Conservation (phyloP, 768 basidiomycete species). For the Tricholomella constricta region DNA sequence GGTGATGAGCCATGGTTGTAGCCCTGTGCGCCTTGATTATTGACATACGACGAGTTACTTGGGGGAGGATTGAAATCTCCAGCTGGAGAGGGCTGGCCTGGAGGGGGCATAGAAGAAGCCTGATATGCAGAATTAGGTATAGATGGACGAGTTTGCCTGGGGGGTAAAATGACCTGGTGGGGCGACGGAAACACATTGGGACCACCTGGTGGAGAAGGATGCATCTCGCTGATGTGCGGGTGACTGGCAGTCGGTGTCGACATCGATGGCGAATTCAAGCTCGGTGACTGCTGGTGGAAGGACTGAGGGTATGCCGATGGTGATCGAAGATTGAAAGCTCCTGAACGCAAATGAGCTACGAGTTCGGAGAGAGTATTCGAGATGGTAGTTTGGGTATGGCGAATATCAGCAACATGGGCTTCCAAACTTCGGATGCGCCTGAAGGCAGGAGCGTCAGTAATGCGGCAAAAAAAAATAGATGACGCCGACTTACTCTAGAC, state of each 20-base stretch:
- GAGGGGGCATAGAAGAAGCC: constrained; percentile 33
- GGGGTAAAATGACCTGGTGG: constrained; percentile 22
- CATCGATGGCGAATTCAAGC: constrained; percentile 58
- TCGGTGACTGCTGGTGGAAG: constrained; percentile 67
- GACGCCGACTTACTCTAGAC: constrained; percentile 68
- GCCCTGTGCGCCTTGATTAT: constrained; percentile 39
- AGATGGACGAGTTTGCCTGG: constrained; percentile 16
- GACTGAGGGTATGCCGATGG: constrained; percentile 60
- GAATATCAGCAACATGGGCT: constrained; percentile 81
- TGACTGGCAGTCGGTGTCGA: constrained; percentile 50
- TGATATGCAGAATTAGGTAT: constrained; percentile 37
- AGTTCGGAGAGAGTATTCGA: constrained; percentile 82
- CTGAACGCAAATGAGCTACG: constrained; percentile 71
- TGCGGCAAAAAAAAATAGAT: constrained; percentile 8
- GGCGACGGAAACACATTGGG: constrained; percentile 30
- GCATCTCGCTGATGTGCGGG: constrained; percentile 40
- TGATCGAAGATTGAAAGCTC: constrained; percentile 55
- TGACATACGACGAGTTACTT: constrained; percentile 42
- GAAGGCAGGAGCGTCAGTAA: constrained; percentile 18
- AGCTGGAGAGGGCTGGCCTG: constrained; percentile 33
- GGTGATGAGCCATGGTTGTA: constrained; percentile 33
- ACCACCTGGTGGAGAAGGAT: constrained; percentile 40
- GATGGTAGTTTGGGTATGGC: constrained; percentile 70
- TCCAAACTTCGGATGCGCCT: constrained; percentile 93
- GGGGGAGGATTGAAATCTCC: constrained; percentile 48